Percentiles rank a stretch among this genome's conserved stretches.
phyloP scores from a whole-genome alignment of 768 basidiomycete genomes.

The Suillus lakei region DNA sequence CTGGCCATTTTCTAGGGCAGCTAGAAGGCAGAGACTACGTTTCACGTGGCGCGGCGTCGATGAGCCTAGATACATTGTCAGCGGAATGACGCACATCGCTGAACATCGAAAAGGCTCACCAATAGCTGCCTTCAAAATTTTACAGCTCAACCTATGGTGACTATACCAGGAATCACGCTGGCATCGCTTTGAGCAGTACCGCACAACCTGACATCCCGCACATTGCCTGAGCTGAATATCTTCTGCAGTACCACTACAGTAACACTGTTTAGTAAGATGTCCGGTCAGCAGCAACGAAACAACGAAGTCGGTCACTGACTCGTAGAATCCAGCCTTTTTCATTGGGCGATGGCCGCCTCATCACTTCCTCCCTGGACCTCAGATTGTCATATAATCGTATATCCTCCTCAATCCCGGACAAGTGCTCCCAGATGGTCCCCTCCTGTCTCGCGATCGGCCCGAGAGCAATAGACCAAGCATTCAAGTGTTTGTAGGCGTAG shows the following conservation, averaged over 20 bases:
- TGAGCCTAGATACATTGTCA: neutral
- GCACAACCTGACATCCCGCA: neutral
- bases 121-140: neutral
- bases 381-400: neutral
- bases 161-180: slow-evolving; percentile 3
- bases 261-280: neutral
- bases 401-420: neutral
- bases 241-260: neutral
- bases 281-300: neutral
- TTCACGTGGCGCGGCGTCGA: neutral
- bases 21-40: slow-evolving; percentile 1
- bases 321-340: neutral
- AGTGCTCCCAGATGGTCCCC: neutral
- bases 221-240: neutral
- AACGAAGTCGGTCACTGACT: neutral
- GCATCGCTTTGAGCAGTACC: neutral
- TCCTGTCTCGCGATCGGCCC: neutral
- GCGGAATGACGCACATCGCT: neutral
- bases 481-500: neutral
- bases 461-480: neutral
- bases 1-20: neutral
- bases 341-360: neutral
- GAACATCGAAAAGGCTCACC: neutral
- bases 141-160: slow-evolving; percentile 1
- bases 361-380: neutral